Base-by-base conservation (phyloP, 2,329 filamentous ascomycete species). In the Lasiodiplodia sp. region DNA sequence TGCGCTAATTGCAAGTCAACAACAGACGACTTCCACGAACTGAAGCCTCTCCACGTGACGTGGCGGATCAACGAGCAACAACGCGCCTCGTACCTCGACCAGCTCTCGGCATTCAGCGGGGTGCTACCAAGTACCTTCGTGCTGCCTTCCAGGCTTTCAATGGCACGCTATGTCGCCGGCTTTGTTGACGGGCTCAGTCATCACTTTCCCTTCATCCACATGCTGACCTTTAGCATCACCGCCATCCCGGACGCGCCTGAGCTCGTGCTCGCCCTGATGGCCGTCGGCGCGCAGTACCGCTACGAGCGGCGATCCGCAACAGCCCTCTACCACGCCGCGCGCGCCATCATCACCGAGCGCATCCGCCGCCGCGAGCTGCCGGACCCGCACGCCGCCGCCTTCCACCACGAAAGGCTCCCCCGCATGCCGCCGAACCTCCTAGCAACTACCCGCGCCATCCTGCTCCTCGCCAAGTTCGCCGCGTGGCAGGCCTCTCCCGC, bases 131-230 rank as follows among this genome's bases (percentile, higher is more conserved):
- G 21, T 4, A n/a, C 21, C 25, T 62, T 62, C 18, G 5, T 3
- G 7, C 11, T 62, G 14, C 57, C 34, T 44, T 44, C 57, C 3
- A 12, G 57, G 3, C 14, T 62, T 23, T 62, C 34, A 11, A 62
- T 62, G 5, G 47, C 34, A n/a, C 57, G 57, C 6, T 62, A 62
- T 31, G 25, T 40, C 1, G 34, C 57, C 2, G 57, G 57, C 57
- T 38, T 62, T 23, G 57, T 62, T 2, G 57, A 62, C 5, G 34
- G 57, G 11, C 37, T 62, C 57, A 62, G 57, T 10, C 57, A 47
- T 21, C 57, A 62, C 57, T 62, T 62, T n/a, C 57, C 57, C 16
- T 38, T 62, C 8, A 38, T 62, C 12, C 34, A 62, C n/a, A 62
- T 62, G 57, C n/a, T 16, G 3, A 62, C 57, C 5, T 62, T 62